Percentiles rank a stretch among this genome's conserved stretches.
phyloP scores from a whole-genome alignment of 495 filamentous ascomycete genomes.

The Venustampulla echinocandica region DNA sequence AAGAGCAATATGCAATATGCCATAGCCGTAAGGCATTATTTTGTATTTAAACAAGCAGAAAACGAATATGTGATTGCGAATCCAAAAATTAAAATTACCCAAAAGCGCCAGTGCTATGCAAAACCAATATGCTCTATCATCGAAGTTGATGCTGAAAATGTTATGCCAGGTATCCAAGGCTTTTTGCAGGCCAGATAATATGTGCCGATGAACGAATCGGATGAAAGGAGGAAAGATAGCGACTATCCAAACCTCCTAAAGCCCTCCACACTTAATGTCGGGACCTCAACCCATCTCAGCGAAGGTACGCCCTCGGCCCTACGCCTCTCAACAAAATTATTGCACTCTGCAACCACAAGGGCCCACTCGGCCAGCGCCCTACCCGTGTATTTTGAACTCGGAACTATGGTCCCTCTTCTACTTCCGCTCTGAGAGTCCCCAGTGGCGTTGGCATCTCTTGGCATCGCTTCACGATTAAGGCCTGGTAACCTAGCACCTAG shows the following conservation, averaged over 20 bases:
- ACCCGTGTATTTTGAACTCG: conserved; percentile 60
- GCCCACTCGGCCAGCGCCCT: conserved; percentile 90
- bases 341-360: conserved; percentile 74
- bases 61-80: too few relatives aligned
- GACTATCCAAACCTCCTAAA: conserved; percentile 52
- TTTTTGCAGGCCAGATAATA: neutral
- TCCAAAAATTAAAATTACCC: neutral
- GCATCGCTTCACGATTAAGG: conserved; percentile 9
- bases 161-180: neutral
- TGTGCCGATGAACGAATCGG: neutral
- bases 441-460: conserved; percentile 12
- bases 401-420: neutral
- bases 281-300: conserved; percentile 75
- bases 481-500: conserved; percentile 13
- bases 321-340: conserved; percentile 84
- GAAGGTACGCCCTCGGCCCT: conserved; percentile 75
- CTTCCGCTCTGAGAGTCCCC: neutral
- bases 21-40: too few relatives aligned
- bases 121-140: neutral
- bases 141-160: conserved; percentile 2
- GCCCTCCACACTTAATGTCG: conserved; percentile 75
- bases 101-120: conserved; percentile 1
- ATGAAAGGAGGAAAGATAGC: neutral
- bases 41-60: too few relatives aligned
- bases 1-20: too few relatives aligned